These are phyloP conservation scores for Fibroporia radiculosa DNA, from an alignment of 768 basidiomycete species.

Conservation along the genomic window DNA sequence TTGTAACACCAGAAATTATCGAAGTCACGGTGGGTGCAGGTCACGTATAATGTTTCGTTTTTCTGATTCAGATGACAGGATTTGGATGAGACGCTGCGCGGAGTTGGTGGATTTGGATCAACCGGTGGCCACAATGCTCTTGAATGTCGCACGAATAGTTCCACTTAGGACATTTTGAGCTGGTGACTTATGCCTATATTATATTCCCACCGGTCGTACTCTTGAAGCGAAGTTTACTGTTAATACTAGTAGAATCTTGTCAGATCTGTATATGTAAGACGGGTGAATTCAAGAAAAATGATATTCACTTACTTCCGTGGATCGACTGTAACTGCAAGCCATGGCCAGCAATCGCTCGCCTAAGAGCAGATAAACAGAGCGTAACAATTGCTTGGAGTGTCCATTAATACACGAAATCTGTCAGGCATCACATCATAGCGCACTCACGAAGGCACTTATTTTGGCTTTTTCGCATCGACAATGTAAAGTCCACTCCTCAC, in stretches of 20 bases:
- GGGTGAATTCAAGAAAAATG: background rate
- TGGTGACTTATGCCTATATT: background rate
- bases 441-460: background rate
- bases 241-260: no score
- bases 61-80: slow-evolving; percentile 37
- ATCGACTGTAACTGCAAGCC: background rate
- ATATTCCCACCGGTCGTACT: background rate
- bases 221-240: no score
- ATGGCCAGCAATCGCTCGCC: background rate
- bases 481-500: slow-evolving; percentile 14
- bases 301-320: background rate
- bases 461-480: slow-evolving; percentile 14
- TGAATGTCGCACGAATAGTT: slow-evolving; percentile 6
- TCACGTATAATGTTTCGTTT: no score
- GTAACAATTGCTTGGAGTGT: no score
- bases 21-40: slow-evolving; percentile 74
- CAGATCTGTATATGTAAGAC: no score
- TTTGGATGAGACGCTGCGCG: slow-evolving; percentile 80
- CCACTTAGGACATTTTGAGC: background rate
- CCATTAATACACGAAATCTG: no score
- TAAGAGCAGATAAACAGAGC: no score
- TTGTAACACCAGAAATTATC: slow-evolving; percentile 75
- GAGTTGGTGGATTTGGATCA: slow-evolving; percentile 86
- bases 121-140: slow-evolving; percentile 78
- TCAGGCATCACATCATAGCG: no score